Conservation (phyloP, 2,329 filamentous ascomycete genomes). For the Cytospora chrysosperma region DNA sequence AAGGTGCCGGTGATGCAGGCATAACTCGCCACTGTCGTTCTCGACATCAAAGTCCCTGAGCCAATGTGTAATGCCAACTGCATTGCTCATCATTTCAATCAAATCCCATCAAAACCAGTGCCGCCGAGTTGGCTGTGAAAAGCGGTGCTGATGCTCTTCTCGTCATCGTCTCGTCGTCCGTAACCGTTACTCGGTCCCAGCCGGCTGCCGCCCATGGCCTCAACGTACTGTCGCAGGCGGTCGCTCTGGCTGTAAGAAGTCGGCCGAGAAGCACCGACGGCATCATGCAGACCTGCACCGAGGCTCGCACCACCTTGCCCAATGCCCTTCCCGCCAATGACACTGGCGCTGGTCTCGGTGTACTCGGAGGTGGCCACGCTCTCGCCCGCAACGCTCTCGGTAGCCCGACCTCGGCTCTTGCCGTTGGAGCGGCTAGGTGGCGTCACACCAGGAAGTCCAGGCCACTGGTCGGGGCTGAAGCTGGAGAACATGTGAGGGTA, state of each 20-base stretch:
- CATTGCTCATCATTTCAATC: constrained; percentile 32
- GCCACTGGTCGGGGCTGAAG: constrained; percentile 87
- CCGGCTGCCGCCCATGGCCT: constrained; percentile 66
- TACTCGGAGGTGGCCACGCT: constrained; percentile 89
- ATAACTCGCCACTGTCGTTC: constrained; percentile 6
- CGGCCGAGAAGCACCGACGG: constrained; percentile 63
- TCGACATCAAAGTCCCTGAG: constrained; percentile 11
- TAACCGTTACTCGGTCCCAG: constrained; percentile 66
- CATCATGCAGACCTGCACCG: constrained; percentile 72
- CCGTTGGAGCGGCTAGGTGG: constrained; percentile 60
- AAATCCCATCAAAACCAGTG: constrained; percentile 46
- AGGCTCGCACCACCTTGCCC: constrained; percentile 88
- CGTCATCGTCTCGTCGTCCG: constrained; percentile 81
- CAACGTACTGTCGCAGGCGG: constrained; percentile 90
- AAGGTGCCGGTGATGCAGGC: constrained; percentile 6
- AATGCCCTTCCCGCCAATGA: constrained; percentile 71
- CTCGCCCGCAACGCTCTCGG: constrained; percentile 84
- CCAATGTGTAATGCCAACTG: constrained; percentile 16
- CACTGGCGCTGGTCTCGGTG: constrained; percentile 78
- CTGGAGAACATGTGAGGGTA: constrained; percentile 95
- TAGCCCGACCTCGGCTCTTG: constrained; percentile 64
- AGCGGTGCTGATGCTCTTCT: constrained; percentile 92
- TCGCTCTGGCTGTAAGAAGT: constrained; percentile 76
- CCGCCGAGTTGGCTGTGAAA: constrained; percentile 91
- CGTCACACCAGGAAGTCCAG: constrained; percentile 68